Percentiles rank a stretch among this genome's conserved stretches.
These are phyloP conservation scores for Paracoccidioides brasiliensis DNA, from an alignment of 2,329 filamentous ascomycete genomes.

Conservation along the genomic window DNA sequence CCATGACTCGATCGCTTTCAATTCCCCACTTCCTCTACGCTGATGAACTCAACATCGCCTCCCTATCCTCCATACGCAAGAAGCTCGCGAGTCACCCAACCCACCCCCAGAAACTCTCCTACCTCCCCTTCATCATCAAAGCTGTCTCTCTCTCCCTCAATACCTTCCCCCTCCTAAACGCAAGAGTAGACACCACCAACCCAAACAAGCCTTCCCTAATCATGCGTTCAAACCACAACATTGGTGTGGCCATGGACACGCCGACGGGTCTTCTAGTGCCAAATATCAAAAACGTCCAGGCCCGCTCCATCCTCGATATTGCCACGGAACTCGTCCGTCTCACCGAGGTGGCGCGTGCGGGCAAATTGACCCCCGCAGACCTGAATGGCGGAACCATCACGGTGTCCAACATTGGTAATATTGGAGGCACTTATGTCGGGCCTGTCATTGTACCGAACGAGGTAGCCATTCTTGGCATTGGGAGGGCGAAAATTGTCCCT, in stretches of 20 bases:
- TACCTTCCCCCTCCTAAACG: slow-evolving; percentile 76
- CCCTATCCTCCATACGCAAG: slow-evolving; percentile 57
- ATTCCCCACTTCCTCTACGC: slow-evolving; percentile 96
- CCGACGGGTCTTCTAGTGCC: slow-evolving; percentile 79
- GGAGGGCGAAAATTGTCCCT: slow-evolving; percentile 65
- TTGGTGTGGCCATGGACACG: slow-evolving; percentile 92
- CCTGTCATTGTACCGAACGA: slow-evolving; percentile 85
- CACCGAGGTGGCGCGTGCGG: slow-evolving; percentile 57
- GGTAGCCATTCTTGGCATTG: slow-evolving; percentile 83
- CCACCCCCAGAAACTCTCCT: slow-evolving; percentile 58
- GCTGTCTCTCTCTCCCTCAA: slow-evolving; percentile 75
- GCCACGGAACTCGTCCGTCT: slow-evolving; percentile 63
- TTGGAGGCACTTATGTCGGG: slow-evolving; percentile 82
- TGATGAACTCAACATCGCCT: slow-evolving; percentile 73
- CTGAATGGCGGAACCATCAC: slow-evolving; percentile 83
- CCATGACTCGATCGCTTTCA: slow-evolving; percentile 79
- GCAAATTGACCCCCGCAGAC: slow-evolving; percentile 62
- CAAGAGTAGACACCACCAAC: slow-evolving; percentile 55
- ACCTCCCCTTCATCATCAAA: slow-evolving; percentile 91
- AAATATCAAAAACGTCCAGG: slow-evolving; percentile 72
- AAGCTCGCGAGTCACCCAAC: slow-evolving; percentile 43
- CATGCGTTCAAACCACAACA: slow-evolving; percentile 77
- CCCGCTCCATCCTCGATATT: slow-evolving; percentile 63
- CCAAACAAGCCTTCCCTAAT: slow-evolving; percentile 59
- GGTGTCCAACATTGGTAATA: slow-evolving; percentile 89